Conservation (phyloP, 2,329 filamentous ascomycete genomes). For the Plenodomus tracheiphilus region DNA sequence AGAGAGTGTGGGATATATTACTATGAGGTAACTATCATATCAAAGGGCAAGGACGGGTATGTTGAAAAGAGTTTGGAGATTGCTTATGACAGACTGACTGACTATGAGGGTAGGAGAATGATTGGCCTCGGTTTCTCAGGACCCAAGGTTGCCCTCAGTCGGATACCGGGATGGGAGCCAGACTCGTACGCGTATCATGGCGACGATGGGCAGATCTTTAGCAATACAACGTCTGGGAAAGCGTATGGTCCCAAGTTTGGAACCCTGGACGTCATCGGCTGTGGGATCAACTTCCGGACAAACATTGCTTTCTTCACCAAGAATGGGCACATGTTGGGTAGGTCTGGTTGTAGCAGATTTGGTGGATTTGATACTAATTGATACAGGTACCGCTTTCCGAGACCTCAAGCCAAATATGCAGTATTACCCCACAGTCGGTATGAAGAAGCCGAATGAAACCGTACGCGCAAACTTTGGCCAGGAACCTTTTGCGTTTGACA, state of each 20-base stretch:
- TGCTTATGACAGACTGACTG: constrained; percentile 14
- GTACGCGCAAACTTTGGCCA: constrained; percentile 66
- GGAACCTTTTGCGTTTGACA: constrained; percentile 84
- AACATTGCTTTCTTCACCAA: constrained; percentile 67
- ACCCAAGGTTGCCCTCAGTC: constrained; percentile 60
- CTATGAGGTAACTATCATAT: constrained; percentile 73
- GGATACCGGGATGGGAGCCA: constrained; percentile 67
- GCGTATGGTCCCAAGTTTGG: constrained; percentile 64
- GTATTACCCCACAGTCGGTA: constrained; percentile 66
- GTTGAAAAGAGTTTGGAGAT: constrained; percentile 40
- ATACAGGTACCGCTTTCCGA: constrained; percentile 66
- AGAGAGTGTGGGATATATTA: constrained; percentile 93
- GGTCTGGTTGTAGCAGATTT: constrained; percentile 9
- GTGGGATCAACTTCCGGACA: constrained; percentile 66
- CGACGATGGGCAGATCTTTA: constrained; percentile 67
- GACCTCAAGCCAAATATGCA: constrained; percentile 65
- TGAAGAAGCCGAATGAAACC: constrained; percentile 66
- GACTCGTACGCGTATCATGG: constrained; percentile 70
- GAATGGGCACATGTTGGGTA: constrained; percentile 63
- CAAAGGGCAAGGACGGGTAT: constrained; percentile 69
- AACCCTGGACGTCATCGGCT: constrained; percentile 64
- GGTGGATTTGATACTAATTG: constrained; percentile 12
- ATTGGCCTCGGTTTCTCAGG: constrained; percentile 65
- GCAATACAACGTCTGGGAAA: constrained; percentile 60
- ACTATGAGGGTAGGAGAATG: constrained; percentile 39